A percentile compares a stretch with the other conserved stretches of the same genome.
Conservation (phyloP, 768 basidiomycete species). For the Hebeloma cylindrosporum region DNA sequence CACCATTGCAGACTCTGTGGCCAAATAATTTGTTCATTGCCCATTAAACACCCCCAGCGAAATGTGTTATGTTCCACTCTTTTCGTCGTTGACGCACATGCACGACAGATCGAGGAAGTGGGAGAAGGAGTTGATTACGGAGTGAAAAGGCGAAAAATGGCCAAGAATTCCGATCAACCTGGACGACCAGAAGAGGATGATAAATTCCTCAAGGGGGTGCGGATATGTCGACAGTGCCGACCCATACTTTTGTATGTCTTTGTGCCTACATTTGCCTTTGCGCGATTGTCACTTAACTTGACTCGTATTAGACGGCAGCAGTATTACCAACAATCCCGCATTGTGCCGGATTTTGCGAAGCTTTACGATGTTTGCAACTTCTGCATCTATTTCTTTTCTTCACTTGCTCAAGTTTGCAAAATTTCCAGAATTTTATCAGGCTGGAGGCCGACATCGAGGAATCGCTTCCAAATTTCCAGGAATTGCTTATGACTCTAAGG, state of each 20-base stretch:
- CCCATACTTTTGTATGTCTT: slow-evolving; percentile 70
- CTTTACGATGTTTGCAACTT: slow-evolving; percentile 73
- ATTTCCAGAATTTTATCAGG: slow-evolving; percentile 57
- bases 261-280: not conserved
- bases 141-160: slow-evolving; percentile 52
- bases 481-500: slow-evolving; percentile 73
- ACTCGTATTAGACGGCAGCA: slow-evolving; percentile 64
- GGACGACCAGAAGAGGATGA: slow-evolving; percentile 59
- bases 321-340: slow-evolving; percentile 61
- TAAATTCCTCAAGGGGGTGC: slow-evolving; percentile 84
- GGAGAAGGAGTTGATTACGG: slow-evolving; percentile 82
- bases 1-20: slow-evolving; percentile 97
- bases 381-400: not conserved
- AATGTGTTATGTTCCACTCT: slow-evolving; percentile 71
- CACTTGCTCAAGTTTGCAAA: not conserved
- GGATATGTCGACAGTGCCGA: slow-evolving; percentile 85
- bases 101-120: slow-evolving; percentile 81
- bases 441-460: slow-evolving; percentile 92
- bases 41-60: slow-evolving; percentile 70
- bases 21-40: slow-evolving; percentile 86
- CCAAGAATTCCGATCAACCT: slow-evolving; percentile 33
- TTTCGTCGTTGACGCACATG: slow-evolving; percentile 82
- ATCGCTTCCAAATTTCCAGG: slow-evolving; percentile 84
- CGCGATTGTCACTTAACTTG: not conserved
- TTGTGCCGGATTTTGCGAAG: slow-evolving; percentile 60